Evolutionary conservation across 192 early-diverging fungal genomes (phyloP).

Genomic region (Entophlyctis luteolus): DNA sequence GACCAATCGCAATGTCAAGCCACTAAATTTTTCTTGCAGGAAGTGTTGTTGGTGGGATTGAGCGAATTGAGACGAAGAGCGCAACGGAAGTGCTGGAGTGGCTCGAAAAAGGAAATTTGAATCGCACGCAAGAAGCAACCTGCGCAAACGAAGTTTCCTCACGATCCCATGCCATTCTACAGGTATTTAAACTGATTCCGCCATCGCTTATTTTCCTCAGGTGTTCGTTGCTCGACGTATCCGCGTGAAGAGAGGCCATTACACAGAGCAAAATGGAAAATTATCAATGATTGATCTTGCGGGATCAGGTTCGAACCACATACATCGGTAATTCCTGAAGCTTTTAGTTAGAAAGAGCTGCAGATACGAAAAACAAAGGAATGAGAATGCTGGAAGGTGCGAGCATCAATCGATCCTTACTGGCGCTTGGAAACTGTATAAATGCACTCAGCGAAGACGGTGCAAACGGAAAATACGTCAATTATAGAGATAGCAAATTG

Average conservation of each 20-base stretch:
- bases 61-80: constrained; percentile 58
- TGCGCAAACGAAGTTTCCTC: constrained; percentile 71
- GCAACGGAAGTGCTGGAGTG: constrained; percentile 50
- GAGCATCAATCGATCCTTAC: constrained; percentile 70
- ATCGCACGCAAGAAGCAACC: constrained; percentile 72
- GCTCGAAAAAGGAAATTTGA: constrained; percentile 57
- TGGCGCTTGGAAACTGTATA: constrained; percentile 75
- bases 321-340: background rate
- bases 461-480: constrained; percentile 58
- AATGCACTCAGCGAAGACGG: constrained; percentile 59
- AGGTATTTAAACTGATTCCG: constrained; percentile 34
- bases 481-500: constrained; percentile 73
- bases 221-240: constrained; percentile 18
- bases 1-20: too few species aligned
- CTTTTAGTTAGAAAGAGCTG: constrained; percentile 53
- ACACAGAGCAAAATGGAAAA: constrained; percentile 32
- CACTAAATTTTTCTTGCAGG: constrained; percentile 32
- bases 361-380: constrained; percentile 59
- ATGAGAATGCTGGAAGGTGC: constrained; percentile 71
- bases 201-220: constrained; percentile 4
- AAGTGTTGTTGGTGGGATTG: constrained; percentile 67
- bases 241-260: constrained; percentile 26
- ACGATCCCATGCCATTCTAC: constrained; percentile 77
- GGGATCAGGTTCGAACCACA: constrained; percentile 46
- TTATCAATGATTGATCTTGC: constrained; percentile 76